Percentiles rank a stretch among this genome's conserved stretches.
Conservation (phyloP, 208 protist genomes). For the Wallacemonas sp. region DNA sequence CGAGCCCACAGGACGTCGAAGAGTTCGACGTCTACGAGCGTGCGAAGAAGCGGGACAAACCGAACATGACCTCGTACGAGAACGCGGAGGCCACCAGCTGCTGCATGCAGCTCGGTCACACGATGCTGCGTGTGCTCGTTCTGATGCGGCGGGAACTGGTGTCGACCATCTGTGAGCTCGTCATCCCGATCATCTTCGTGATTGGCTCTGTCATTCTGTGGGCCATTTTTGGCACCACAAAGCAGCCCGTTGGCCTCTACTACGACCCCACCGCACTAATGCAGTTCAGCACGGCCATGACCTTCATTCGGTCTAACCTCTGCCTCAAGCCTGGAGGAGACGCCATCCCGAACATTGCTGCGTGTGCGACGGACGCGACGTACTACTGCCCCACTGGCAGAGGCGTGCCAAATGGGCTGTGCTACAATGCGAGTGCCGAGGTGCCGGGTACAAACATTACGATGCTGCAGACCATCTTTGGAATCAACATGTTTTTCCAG, state of each 20-base stretch:
- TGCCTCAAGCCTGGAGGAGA: constrained; percentile 7
- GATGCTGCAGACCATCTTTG: not conserved
- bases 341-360: constrained; percentile 10
- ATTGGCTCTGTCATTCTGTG: constrained; percentile 45
- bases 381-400: constrained; percentile 25
- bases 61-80: constrained; percentile 3
- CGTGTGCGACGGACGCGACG: constrained; percentile 6
- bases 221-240: constrained; percentile 26
- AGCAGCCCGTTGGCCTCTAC: constrained; percentile 7
- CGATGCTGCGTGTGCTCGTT: constrained; percentile 42
- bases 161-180: constrained; percentile 42
- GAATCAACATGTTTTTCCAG: not conserved
- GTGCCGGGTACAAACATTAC: not conserved
- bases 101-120: constrained; percentile 48
- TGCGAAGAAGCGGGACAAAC: not conserved
- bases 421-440: constrained; percentile 17
- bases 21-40: constrained; percentile 18
- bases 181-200: constrained; percentile 72
- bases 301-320: constrained; percentile 1
- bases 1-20: not conserved
- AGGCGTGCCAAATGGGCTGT: constrained; percentile 28
- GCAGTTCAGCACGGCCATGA: constrained; percentile 7
- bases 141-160: constrained; percentile 49
- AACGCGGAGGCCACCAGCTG: constrained; percentile 17
- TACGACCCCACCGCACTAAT: constrained; percentile 6